Evolutionary conservation across 2,329 filamentous ascomycete species (phyloP), one percentile per base, ranked within the genome.

Genomic region (Dactylellina sp.): DNA sequence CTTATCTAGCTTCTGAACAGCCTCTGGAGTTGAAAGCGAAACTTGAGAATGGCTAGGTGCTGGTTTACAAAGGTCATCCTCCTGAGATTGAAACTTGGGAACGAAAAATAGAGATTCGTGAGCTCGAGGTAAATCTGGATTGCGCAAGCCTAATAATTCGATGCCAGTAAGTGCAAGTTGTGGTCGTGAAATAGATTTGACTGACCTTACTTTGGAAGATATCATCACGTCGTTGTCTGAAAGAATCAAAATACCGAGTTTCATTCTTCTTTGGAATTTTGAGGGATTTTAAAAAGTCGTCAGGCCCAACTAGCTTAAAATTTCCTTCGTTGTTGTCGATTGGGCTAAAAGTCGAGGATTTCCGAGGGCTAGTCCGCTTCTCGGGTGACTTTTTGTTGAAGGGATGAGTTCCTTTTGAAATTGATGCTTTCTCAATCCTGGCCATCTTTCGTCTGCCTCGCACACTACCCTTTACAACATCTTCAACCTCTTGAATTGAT

Each of bases 331-430:
- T 18, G 2, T n/a, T 1, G 4, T 47, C 18, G 5, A 11, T 16
- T 4, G 56, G 24, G 11, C 20, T 37, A 1, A 25, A 20, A 2
- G 24, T 7, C 42, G 46, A 16, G 20, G 28, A 11, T 11, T 52
- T 50, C 7, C 18, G 40, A 11, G 59, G 22, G 9, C 49, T 62
- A 0, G 20, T 44, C 39, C 56, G 42, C 40, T 57, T 47, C 1
- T 7, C 25, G 0, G 70, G 24, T 1, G 47, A 24, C n/a, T 39
- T 72, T 28, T 47, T 61, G 24, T 16, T 74, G 14, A 74, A 40
- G 1, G 61, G 70, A 25, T 74, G 70, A 3, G 70, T 74, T 20
- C 61, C 61, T 47, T 66, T 74, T 7, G 70, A 74, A 5, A 74
- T 47, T 2, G 70, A 74, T 0, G 61, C 61, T 6, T 46, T 39